Evolutionary conservation across 352 stramenopile species (phyloP), one percentile per base, ranked within the genome.

Genomic region (Globisporangium viniferum): DNA sequence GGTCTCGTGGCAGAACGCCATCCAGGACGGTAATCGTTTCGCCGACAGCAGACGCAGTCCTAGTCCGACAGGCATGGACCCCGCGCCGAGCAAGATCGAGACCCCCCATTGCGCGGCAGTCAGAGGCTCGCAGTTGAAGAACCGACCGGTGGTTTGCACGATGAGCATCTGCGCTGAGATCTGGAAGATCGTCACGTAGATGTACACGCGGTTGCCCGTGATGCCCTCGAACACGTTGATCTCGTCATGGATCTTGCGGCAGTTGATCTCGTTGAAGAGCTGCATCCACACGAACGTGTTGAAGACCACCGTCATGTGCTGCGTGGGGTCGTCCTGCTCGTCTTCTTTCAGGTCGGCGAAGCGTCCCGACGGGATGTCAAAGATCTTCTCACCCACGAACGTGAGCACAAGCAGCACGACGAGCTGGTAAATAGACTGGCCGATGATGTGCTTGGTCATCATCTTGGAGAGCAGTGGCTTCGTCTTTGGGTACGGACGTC

Each of bases 201-300:
- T 84, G 76, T 99, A 99, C 6, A 99, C 78, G 7, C 67, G 78
- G 82, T 99, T 99, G 27, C 77, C 76, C 46, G 87, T 57, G 24
- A 99, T 80, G n/a, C 94, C 95, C 5, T 82, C 78, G 66, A 99
- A 96, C 15, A 99, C 79, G 76, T 99, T 99, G 73, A 91, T 89
- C 22, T 92, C 86, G 62, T 94, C 82, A 79, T 93, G 78, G 71
- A 92, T 92, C 64, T 93, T 92, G 48, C 84, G 83, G 70, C 77
- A 90, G 67, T 93, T 92, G 85, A 99, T 99, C 71, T 95, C 82
- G 62, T 95, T 95, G 66, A 92, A 99, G 35, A 99, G 85, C 87
- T 99, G 95, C 70, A 98, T 91, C 80, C 98, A 98, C 31, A 99
- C 97, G 73, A 99, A 99, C 15, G 94, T 92, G 76, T 99, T 99